Conservation (phyloP, 257 asterid genomes). For the Petunia secreta region DNA sequence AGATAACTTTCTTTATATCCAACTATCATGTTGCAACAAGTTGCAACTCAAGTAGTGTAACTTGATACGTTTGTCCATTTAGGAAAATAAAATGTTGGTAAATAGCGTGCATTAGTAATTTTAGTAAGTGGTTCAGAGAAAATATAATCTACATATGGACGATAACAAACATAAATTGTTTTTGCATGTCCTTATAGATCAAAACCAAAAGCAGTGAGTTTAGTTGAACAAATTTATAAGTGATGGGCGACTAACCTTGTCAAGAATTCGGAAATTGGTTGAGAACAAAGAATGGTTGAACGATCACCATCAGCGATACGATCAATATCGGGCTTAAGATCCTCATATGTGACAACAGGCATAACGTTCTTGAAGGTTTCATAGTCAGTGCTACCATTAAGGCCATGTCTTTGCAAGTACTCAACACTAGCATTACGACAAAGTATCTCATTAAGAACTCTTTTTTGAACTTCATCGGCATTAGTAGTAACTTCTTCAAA, state of each 20-base stretch:
- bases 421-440: conserved; percentile 25
- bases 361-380: conserved; percentile 19
- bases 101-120: background rate
- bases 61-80: background rate
- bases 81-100: background rate
- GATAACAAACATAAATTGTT: background rate
- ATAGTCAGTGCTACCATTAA: background rate
- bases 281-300: conserved; percentile 29
- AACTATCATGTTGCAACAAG: background rate
- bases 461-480: conserved; percentile 21
- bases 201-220: background rate
- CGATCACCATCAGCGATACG: conserved; percentile 35
- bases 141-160: too few relatives aligned
- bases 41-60: background rate
- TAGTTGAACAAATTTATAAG: background rate
- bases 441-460: conserved; percentile 21
- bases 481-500: conserved; percentile 18
- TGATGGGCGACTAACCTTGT: conserved; percentile 23
- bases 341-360: conserved; percentile 28
- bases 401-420: conserved; percentile 20
- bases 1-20: conserved; percentile 24
- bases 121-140: background rate
- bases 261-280: conserved; percentile 32
- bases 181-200: background rate
- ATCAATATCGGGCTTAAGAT: conserved; percentile 29